Base-by-base conservation (phyloP, 305 asterid species). In the Withania somnifera region DNA sequence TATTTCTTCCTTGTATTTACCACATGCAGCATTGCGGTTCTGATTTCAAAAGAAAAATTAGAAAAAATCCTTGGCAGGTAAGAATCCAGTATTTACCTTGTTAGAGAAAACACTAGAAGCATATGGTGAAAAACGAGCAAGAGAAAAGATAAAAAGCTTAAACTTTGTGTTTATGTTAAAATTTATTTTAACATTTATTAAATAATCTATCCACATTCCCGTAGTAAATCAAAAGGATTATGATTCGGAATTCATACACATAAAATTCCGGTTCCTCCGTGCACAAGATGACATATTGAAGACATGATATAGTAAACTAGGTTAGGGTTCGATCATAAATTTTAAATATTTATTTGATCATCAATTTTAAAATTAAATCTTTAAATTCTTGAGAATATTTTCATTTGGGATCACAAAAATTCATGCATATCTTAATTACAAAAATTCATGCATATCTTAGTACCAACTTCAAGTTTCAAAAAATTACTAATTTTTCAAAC, bases 1-100 rank as follows among this genome's bases (percentile, higher is more conserved):
- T 60, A 97, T 90, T 61, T 94, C 98, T 80, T 91, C 96, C 84
- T 91, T 97, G 87, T 94, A 87, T 85, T 88, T 89, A 26, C 99
- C 99, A 86, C 97, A 97, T 0, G 87, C 85, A 11, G 96, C 92
- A 89, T 97, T 94, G 54, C 99, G 97, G 78, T 97, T 97, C 99
- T 97, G 87, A 84, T 71, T 64, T n/a, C 52, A 30, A 26, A 40
- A 15, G 0, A 50, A 7, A 47, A 26, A 47, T 45, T 1, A 26
- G 19, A 4, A 20, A 67, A 38, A 61, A 11, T 10, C 50, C 38
- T 13, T 28, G 14, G 26, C 38, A 57, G 7, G 28, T 50, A 3
- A 71, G 20, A 57, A 69, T 22, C 77, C 80, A 22, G 50, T 32
- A 19, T 53, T 78, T 66, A 34, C 34, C 3, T 17, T 66, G 76